phyloP scores from a whole-genome alignment of 2,329 filamentous ascomycete species.

The Trichoderma sp. region DNA sequence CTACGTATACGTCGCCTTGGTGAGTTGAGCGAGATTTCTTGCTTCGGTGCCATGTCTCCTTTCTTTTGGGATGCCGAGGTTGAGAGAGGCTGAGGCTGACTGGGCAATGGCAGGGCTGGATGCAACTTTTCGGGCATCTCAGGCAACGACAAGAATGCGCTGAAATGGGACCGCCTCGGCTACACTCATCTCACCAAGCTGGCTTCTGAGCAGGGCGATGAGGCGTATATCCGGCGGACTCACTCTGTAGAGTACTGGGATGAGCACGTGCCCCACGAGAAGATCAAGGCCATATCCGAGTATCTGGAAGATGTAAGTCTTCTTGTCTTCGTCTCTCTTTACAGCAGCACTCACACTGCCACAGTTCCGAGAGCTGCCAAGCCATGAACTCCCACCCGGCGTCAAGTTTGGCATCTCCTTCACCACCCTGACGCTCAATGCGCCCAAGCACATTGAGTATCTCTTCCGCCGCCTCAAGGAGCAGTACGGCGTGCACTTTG shows the following conservation, averaged over 20 bases:
- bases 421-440: constrained; percentile 42
- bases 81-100: not conserved
- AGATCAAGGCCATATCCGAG: constrained; percentile 44
- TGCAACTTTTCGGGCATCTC: constrained; percentile 50
- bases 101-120: constrained; percentile 40
- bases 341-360: not conserved
- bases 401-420: constrained; percentile 41
- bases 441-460: constrained; percentile 42
- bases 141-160: constrained; percentile 43
- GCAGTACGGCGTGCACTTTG: constrained; percentile 38
- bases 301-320: constrained; percentile 44
- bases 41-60: not conserved
- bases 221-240: constrained; percentile 41
- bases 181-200: constrained; percentile 43
- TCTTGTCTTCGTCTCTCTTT: not conserved
- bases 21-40: constrained; percentile 24
- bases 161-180: constrained; percentile 45
- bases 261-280: constrained; percentile 40
- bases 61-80: not conserved
- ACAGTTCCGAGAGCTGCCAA: constrained; percentile 37
- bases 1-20: constrained; percentile 47
- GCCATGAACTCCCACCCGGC: constrained; percentile 35
- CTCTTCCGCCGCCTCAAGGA: constrained; percentile 32
- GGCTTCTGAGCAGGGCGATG: constrained; percentile 35
- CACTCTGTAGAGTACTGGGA: constrained; percentile 46